These are phyloP conservation scores for Daldinia sp. DNA, from an alignment of 2,329 filamentous ascomycete species.

Conservation along the genomic window DNA sequence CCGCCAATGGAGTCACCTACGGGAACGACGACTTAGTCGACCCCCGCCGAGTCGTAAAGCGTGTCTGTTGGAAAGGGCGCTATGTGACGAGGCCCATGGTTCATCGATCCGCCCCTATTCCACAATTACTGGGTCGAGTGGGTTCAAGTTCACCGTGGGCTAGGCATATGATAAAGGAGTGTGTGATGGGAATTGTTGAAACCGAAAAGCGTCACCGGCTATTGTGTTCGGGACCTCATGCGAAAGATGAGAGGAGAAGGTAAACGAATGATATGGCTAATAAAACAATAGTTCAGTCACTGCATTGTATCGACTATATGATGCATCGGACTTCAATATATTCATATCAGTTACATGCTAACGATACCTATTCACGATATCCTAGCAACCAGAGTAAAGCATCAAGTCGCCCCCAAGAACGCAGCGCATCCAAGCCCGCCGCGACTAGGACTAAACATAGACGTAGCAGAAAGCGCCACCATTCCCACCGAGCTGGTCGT, in stretches of 20 bases:
- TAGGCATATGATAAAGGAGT: neutral
- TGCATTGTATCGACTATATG: neutral
- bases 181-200: neutral
- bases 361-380: neutral
- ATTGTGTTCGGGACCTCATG: neutral
- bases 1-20: neutral
- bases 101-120: neutral
- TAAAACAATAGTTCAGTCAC: neutral
- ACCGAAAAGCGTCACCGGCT: neutral
- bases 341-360: neutral
- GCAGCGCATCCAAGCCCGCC: neutral
- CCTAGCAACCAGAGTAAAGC: neutral
- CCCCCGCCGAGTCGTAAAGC: neutral
- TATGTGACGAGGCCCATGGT: neutral
- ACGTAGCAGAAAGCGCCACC: slow-evolving; percentile 43
- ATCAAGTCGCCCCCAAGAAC: neutral
- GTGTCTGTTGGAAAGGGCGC: neutral
- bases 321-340: neutral
- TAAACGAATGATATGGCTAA: neutral
- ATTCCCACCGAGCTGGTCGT: slow-evolving; percentile 43
- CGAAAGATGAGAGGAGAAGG: neutral
- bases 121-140: neutral
- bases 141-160: neutral
- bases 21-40: neutral
- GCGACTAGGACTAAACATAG: slow-evolving; percentile 37